Percentiles rank a stretch among this genome's conserved stretches.
These are phyloP conservation scores for Chalciporus sp. DNA, from an alignment of 1,284 basidiomycete genomes.

Conservation along the genomic window DNA sequence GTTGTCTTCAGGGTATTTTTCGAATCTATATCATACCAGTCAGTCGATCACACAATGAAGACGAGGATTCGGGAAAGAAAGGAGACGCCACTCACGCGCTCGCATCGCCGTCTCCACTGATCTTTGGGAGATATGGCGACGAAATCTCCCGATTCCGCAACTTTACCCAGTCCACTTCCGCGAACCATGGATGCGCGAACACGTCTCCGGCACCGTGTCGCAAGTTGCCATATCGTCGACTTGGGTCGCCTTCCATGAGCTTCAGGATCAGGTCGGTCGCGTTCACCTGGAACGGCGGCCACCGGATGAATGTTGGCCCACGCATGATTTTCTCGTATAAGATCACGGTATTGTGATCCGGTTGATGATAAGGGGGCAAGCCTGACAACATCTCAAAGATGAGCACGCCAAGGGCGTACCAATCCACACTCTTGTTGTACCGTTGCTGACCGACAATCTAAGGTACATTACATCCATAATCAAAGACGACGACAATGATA, in stretches of 20 bases:
- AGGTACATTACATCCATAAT: conserved; percentile 1
- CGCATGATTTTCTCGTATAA: conserved; percentile 83
- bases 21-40: conserved; percentile 52
- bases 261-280: conserved; percentile 91
- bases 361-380: conserved; percentile 76
- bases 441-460: conserved; percentile 87
- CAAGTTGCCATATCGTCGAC: conserved; percentile 93
- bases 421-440: conserved; percentile 98
- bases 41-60: neutral
- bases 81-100: conserved; percentile 71
- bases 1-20: conserved; percentile 75
- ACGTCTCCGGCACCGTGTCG: conserved; percentile 92
- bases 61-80: conserved; percentile 1
- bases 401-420: conserved; percentile 97
- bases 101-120: conserved; percentile 84
- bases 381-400: conserved; percentile 97
- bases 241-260: conserved; percentile 88
- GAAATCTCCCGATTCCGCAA: conserved; percentile 87
- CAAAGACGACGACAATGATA: neutral
- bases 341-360: conserved; percentile 63
- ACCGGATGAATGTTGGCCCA: conserved; percentile 80
- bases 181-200: conserved; percentile 96
- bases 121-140: conserved; percentile 93
- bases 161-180: conserved; percentile 94
- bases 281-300: conserved; percentile 85